A percentile compares a stretch with the other conserved stretches of the same genome.
phyloP scores from a whole-genome alignment of 768 basidiomycete genomes.

The Naganishia onofrii region DNA sequence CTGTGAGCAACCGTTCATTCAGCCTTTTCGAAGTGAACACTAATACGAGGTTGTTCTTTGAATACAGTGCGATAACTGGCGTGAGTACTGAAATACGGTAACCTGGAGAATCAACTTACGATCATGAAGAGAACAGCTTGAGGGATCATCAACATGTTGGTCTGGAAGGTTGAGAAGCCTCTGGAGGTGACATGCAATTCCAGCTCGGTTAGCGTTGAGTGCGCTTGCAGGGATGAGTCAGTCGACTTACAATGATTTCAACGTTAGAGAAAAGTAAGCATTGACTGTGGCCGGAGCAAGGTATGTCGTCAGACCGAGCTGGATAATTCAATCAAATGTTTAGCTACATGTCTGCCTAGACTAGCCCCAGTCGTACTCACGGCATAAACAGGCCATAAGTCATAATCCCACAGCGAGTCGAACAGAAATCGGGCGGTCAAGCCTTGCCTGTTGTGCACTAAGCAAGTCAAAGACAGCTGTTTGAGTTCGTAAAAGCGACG shows the following conservation, averaged over 20 bases:
- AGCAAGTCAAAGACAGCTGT: conserved; percentile 44
- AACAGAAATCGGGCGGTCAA: conserved; percentile 58
- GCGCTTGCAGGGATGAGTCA: conserved; percentile 46
- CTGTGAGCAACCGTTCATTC: conserved; percentile 61
- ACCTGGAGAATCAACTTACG: conserved; percentile 53
- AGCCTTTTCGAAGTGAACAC: conserved; percentile 61
- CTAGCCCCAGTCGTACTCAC: conserved; percentile 52
- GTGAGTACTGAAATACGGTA: conserved; percentile 11
- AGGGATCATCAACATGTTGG: conserved; percentile 67
- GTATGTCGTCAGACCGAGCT: conserved; percentile 42
- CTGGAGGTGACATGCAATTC: not conserved
- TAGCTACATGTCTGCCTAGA: not conserved
- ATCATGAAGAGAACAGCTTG: conserved; percentile 59
- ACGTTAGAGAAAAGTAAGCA: conserved; percentile 64
- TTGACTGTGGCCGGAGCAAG: conserved; percentile 64
- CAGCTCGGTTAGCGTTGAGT: not conserved
- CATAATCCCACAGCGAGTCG: conserved; percentile 61
- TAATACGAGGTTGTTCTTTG: conserved; percentile 55
- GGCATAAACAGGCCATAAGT: conserved; percentile 66
- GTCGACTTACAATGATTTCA: conserved; percentile 50
- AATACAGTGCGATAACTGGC: not conserved
- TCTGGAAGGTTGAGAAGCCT: conserved; percentile 65
- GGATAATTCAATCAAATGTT: not conserved
- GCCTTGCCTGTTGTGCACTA: conserved; percentile 69
- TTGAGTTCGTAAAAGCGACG: conserved; percentile 30